These are phyloP conservation scores for Coprinellus micaceus DNA, from an alignment of 768 basidiomycete genomes.

Conservation along the genomic window DNA sequence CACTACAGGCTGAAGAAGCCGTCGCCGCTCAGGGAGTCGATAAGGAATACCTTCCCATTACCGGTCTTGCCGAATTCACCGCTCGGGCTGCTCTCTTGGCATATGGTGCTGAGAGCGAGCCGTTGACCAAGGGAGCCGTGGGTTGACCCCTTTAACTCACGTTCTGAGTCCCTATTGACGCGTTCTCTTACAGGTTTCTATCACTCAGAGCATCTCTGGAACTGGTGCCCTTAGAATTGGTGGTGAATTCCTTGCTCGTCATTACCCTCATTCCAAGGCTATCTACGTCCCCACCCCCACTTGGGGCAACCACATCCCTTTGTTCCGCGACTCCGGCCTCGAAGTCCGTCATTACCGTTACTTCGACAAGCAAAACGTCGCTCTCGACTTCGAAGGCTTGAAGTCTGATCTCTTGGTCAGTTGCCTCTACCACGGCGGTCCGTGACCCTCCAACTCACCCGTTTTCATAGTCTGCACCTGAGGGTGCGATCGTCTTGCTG, in stretches of 20 bases:
- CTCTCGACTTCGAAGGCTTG: slow-evolving; percentile 87
- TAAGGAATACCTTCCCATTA: slow-evolving; percentile 97
- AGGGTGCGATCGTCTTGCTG: slow-evolving; percentile 79
- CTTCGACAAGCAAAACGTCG: slow-evolving; percentile 89
- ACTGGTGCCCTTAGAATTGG: slow-evolving; percentile 97
- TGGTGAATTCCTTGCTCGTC: slow-evolving; percentile 84
- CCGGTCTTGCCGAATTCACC: slow-evolving; percentile 83
- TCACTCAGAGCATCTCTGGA: slow-evolving; percentile 94
- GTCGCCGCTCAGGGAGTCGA: slow-evolving; percentile 63
- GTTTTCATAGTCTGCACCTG: slow-evolving; percentile 56
- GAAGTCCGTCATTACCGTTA: slow-evolving; percentile 92
- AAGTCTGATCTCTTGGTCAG: slow-evolving; percentile 81
- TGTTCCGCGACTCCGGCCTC: slow-evolving; percentile 92
- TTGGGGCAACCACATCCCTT: slow-evolving; percentile 95
- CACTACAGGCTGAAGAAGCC: slow-evolving; percentile 67
- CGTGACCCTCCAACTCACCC: slow-evolving; percentile 6
- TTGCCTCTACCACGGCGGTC: neutral
- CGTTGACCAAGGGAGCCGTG: slow-evolving; percentile 69
- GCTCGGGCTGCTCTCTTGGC: slow-evolving; percentile 85
- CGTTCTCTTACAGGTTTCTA: slow-evolving; percentile 54
- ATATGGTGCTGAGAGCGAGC: slow-evolving; percentile 78
- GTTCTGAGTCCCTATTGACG: slow-evolving; percentile 7
- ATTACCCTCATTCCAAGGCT: slow-evolving; percentile 80
- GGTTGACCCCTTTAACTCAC: slow-evolving; percentile 26
- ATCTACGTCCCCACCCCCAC: slow-evolving; percentile 93